These are phyloP conservation scores for Zea mays DNA, from an alignment of 176 grass and related monocot species.

Conservation along the genomic window Zm-B73-REFERENCE-NAM-5.0 NC_050096.1:269847501-269848000, in stretches of 20 bases:
- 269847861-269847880: conserved; percentile 18
- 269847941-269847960: conserved; percentile 93
- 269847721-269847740: not conserved
- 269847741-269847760: not conserved
- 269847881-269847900: not conserved
- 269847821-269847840: not conserved
- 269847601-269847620: conserved; percentile 66
- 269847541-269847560: conserved; percentile 96
- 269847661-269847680: not conserved
- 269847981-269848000: conserved; percentile 86
- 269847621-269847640: conserved; percentile 80
- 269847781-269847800: not conserved
- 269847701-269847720: not conserved
- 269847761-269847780: not conserved
- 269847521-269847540: conserved; percentile 94
- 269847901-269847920: not conserved
- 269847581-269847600: conserved; percentile 96
- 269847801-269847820: not conserved
- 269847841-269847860: not conserved
- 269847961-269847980: conserved; percentile 80
- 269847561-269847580: conserved; percentile 99
- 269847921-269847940: not conserved
- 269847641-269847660: conserved; percentile 96
- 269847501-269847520: conserved; percentile 85
- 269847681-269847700: not conserved